Evolutionary conservation across 129 eudicot genomes (phyloP), one percentile per base, ranked within the genome.

Genomic region (Centaurea solstitialis): DNA sequence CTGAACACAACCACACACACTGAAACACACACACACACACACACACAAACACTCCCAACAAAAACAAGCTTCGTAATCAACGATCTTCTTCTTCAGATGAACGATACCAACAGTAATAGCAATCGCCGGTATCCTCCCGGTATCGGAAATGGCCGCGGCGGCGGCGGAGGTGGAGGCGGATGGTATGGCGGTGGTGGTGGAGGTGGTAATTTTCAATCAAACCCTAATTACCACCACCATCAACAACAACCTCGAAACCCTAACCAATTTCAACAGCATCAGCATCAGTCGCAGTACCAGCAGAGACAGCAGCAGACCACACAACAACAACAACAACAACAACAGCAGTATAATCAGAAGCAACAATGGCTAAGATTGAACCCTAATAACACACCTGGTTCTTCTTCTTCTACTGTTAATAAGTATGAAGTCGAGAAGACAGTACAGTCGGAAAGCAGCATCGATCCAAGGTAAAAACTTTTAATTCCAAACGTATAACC

Each of bases 51-150:
- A 24, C 85, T 81, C 62, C 28, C 80, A 6, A 43, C 69, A 59
- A 69, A 69, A 68, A 50, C 76, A 39, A 38, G 18, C 85, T 73
- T 41, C 7, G 41, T 39, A 79, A 47, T n/a, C 13, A 35, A 79
- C 76, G 70, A 65, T 71, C 78, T 66, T 53, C 78, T 66, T 53
- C 70, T 81, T 40, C 67, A 41, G 79, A 86, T 86, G 89, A 78
- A 86, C 73, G 72, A 68, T 17, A 82, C 24, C 77, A 76, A 39
- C 74, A 43, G 68, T 23, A 81, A 80, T 78, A 74, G 66, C 85
- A 67, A 77, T 38, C 91, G 88, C 74, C 83, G 92, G 85, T 84
- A 86, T 68, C 88, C 92, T 50, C 90, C 92, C 59, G 90, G 92
- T 47, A 86, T 86, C 76, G 88, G 87, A 18, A 78, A 80, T 41